Percentiles rank a stretch among this genome's conserved stretches.
Evolutionary conservation across 2,329 filamentous ascomycete species (phyloP).

Genomic region (Colletotrichum sp.): DNA sequence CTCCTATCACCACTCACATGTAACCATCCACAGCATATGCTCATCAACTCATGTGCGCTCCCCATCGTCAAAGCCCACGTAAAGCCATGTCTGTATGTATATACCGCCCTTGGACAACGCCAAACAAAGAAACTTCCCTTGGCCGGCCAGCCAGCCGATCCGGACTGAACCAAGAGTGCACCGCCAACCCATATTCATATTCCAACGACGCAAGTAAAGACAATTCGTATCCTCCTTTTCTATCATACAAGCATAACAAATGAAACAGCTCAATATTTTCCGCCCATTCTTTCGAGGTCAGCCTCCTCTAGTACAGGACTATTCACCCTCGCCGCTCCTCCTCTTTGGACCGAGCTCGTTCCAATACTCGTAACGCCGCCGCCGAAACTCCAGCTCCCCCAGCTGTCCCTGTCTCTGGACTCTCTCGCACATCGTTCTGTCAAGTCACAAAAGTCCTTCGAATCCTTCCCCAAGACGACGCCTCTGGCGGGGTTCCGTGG

Average conservation of each 20-base stretch:
- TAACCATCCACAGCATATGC: not conserved
- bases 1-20: not conserved
- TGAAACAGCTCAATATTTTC: conserved; percentile 22
- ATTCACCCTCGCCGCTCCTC: conserved; percentile 11
- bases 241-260: not conserved
- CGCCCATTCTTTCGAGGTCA: conserved; percentile 31
- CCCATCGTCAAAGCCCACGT: not conserved
- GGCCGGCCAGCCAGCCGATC: not conserved
- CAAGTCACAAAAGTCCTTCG: conserved; percentile 32
- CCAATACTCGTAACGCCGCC: not conserved
- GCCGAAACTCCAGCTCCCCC: conserved; percentile 35
- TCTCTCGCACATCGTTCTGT: conserved; percentile 35
- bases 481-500: conserved; percentile 20
- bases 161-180: not conserved
- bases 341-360: conserved; percentile 1
- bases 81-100: not conserved
- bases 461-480: conserved; percentile 24
- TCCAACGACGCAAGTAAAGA: not conserved
- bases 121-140: not conserved
- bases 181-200: not conserved
- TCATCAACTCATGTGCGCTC: not conserved
- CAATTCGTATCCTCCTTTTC: not conserved
- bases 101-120: not conserved
- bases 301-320: conserved; percentile 28
- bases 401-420: conserved; percentile 34